Percentiles rank a stretch among this genome's conserved stretches.
Evolutionary conservation across 164 flowering plant genomes (phyloP).

Genomic region (Chloranthus sessilifolius): DNA sequence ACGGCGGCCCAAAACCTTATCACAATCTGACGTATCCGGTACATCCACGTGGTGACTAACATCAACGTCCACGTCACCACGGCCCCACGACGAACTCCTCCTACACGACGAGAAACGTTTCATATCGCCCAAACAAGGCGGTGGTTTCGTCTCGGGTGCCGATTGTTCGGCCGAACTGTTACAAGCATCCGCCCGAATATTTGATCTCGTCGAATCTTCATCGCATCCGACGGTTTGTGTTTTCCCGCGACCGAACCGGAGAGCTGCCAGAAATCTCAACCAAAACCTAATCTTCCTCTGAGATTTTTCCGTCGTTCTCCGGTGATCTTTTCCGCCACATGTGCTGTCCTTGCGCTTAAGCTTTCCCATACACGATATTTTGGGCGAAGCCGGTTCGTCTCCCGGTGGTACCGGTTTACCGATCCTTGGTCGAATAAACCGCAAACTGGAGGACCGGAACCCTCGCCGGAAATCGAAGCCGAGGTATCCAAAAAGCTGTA

Average conservation of each 20-base stretch:
- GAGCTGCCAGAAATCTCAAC: conserved; percentile 10
- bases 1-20: conserved; percentile 11
- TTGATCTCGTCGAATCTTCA: conserved; percentile 14
- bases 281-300: conserved; percentile 9
- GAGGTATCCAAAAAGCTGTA: conserved; percentile 11
- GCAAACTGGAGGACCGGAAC: conserved; percentile 5
- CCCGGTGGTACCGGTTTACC: conserved; percentile 8
- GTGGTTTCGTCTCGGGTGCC: conserved; percentile 15
- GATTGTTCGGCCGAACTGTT: conserved; percentile 9
- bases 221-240: not conserved
- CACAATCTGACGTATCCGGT: conserved; percentile 4
- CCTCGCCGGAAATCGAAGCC: conserved; percentile 6
- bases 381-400: conserved; percentile 33
- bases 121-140: conserved; percentile 58
- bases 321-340: not conserved
- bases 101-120: conserved; percentile 67
- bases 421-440: conserved; percentile 16
- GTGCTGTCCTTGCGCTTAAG: conserved; percentile 16
- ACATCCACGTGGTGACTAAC: conserved; percentile 4
- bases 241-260: conserved; percentile 11
- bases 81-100: conserved; percentile 29
- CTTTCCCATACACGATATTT: conserved; percentile 35
- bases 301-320: conserved; percentile 3
- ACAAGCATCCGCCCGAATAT: conserved; percentile 4
- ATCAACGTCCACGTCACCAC: conserved; percentile 16